Percentiles rank a stretch among this genome's conserved stretches.
Conservation (phyloP, 2,329 filamentous ascomycete species). For the Biscogniauxia mediterranea region DNA sequence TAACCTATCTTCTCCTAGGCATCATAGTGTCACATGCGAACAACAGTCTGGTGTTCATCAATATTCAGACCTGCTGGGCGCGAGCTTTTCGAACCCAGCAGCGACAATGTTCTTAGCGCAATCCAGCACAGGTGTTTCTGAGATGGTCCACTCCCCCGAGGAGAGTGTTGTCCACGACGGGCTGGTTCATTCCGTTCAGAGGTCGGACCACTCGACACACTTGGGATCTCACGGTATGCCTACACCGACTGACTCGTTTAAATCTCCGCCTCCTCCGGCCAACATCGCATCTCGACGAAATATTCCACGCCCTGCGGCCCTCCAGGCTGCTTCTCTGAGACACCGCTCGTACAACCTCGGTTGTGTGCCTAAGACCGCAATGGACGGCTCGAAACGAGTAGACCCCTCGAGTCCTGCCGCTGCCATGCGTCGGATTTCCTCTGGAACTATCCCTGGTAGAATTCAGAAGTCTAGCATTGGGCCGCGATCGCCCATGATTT, state of each 20-base stretch:
- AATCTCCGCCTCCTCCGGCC: slow-evolving; percentile 48
- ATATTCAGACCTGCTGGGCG: slow-evolving; percentile 19
- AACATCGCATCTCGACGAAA: slow-evolving; percentile 56
- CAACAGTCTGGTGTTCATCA: slow-evolving; percentile 18
- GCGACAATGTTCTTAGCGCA: slow-evolving; percentile 23
- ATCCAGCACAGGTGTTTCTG: slow-evolving; percentile 15
- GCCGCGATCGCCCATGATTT: slow-evolving; percentile 43
- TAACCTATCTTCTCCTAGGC: slow-evolving; percentile 21
- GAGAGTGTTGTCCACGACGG: slow-evolving; percentile 17
- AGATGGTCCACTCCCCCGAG: slow-evolving; percentile 4
- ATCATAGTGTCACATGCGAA: slow-evolving; percentile 21
- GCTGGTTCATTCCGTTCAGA: slow-evolving; percentile 11
- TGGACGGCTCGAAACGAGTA: slow-evolving; percentile 45
- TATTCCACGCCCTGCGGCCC: slow-evolving; percentile 46
- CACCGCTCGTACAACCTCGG: slow-evolving; percentile 39
- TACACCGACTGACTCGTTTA: slow-evolving; percentile 38
- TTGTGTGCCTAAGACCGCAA: slow-evolving; percentile 44
- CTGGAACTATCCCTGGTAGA: slow-evolving; percentile 41
- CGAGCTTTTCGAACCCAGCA: slow-evolving; percentile 16
- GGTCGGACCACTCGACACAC: slow-evolving; percentile 14
- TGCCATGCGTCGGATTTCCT: slow-evolving; percentile 53
- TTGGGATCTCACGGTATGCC: slow-evolving; percentile 22
- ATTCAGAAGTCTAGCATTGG: slow-evolving; percentile 41
- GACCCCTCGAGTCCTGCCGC: slow-evolving; percentile 43
- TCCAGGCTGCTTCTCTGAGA: slow-evolving; percentile 46